Evolutionary conservation across 1,284 basidiomycete species (phyloP), one percentile per base, ranked within the genome.

Genomic region (Austropuccinia psidii): DNA sequence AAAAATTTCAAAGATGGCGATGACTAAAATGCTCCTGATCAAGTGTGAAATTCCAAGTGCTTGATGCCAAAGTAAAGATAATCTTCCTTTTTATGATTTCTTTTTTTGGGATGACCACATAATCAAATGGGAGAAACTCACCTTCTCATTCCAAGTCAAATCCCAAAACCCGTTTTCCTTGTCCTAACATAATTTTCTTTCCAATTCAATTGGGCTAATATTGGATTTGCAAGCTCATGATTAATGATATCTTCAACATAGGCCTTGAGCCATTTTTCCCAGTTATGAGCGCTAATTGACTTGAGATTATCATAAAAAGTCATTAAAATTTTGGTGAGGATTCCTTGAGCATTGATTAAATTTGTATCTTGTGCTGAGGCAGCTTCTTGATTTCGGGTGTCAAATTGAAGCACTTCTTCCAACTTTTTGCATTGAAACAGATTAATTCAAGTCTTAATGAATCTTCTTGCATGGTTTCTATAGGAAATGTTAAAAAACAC

Each of bases 241-340:
- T 73, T 57, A 21, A 73, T 31, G 33, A 73, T 33, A 15, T 61
- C 58, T 27, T 73, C 70, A 15, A 73, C 45, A 33, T 57, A 73
- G 21, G 35, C 24, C 33, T 52, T 45, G 8, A 73, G 39, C 70
- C 70, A 73, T 24, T 41, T 47, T 19, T 37, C 31, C 70, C 60
- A 73, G 29, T 37, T 37, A 19, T 19, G 41, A 3, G 27, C 43
- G 43, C 65, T 64, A 8, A 43, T 41, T n/a, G 60, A 33, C 45
- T 73, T 73, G 21, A 73, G 58, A 29, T 73, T 73, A 17, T 73
- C 70, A 49, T 73, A 61, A 54, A 73, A 73, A 19, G 50, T 65
- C 24, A 21, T 57, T 31, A 73, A 37, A 24, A 73, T 73, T 7
- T 47, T 41, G 7, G 50, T 43, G 6, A 73, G 61, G 2, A 65